Percentiles rank a stretch among this genome's conserved stretches.
Evolutionary conservation across 441 rosid species (phyloP).

Genomic region (Metrosideros polymorpha): DNA sequence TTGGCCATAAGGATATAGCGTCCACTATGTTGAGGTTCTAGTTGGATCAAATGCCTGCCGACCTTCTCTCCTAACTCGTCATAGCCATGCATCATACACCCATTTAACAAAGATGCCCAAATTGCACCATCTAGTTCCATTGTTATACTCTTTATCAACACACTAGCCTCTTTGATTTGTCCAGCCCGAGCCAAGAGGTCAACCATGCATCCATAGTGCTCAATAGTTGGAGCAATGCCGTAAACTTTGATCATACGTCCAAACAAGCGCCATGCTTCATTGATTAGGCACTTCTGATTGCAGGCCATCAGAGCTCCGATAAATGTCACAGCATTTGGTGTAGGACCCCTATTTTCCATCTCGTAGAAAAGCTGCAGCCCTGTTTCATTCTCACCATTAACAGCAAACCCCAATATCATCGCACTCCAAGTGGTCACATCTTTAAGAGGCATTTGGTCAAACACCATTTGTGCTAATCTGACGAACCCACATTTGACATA

Average conservation of each 20-base stretch:
- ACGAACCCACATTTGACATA: not conserved
- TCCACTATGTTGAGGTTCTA: not conserved
- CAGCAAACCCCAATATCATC: not conserved
- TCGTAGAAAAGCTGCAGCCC: not conserved
- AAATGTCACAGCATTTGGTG: not conserved
- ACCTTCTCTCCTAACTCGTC: not conserved
- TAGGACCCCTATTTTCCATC: not conserved
- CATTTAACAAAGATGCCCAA: not conserved
- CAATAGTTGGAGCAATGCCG: not conserved
- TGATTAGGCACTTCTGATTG: not conserved
- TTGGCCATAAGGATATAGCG: not conserved
- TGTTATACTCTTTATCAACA: not conserved
- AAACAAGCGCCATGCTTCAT: not conserved
- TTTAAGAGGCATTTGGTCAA: not conserved
- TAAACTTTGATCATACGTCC: not conserved
- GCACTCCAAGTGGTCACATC: not conserved
- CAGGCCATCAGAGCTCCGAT: not conserved
- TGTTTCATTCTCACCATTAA: not conserved
- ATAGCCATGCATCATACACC: not conserved
- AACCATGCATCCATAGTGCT: not conserved
- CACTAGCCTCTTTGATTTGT: not conserved
- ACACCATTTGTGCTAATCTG: not conserved
- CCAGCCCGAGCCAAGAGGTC: not conserved
- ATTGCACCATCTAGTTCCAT: not conserved
- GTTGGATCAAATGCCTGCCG: not conserved